Percentiles rank a stretch among this genome's conserved stretches.
Conservation (phyloP, 1,139 yeast species). For the Scheffersomyces insectosa region DNA sequence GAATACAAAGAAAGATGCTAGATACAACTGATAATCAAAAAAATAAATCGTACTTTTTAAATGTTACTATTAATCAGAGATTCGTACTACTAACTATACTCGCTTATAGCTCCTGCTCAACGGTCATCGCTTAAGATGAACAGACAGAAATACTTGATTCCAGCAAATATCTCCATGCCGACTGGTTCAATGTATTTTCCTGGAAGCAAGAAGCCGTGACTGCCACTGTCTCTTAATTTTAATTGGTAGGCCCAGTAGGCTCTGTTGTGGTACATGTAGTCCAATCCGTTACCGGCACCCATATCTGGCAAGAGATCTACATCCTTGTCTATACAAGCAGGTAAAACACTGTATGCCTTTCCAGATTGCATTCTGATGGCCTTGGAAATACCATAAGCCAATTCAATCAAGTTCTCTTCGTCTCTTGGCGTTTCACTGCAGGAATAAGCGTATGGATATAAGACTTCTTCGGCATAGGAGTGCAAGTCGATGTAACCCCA, state of each 20-base stretch:
- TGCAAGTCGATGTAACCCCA: conserved; percentile 82
- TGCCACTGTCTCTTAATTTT: conserved; percentile 79
- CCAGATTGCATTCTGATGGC: conserved; percentile 67
- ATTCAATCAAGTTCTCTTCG: conserved; percentile 74
- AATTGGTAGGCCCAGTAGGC: conserved; percentile 86
- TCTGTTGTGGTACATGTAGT: conserved; percentile 78
- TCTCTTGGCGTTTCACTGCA: conserved; percentile 75
- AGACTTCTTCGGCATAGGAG: conserved; percentile 79
- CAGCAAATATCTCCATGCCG: conserved; percentile 71
- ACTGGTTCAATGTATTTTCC: conserved; percentile 69
- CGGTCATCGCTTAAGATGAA: conserved; percentile 52
- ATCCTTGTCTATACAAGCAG: conserved; percentile 79
- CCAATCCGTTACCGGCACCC: conserved; percentile 82
- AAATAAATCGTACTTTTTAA: too few species aligned
- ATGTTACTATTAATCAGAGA: too few species aligned
- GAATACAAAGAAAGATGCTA: too few species aligned
- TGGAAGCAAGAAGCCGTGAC: conserved; percentile 81
- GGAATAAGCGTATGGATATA: conserved; percentile 81
- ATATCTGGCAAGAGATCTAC: conserved; percentile 68
- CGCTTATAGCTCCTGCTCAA: not conserved
- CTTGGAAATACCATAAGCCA: conserved; percentile 78
- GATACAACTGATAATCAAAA: too few species aligned
- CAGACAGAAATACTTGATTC: conserved; percentile 67
- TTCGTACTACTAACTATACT: not conserved
- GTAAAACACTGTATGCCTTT: conserved; percentile 62